Evolutionary conservation across 371 early-diverging fungal species (phyloP), one percentile per base, ranked within the genome.

Genomic region (Mucor racemosus): DNA sequence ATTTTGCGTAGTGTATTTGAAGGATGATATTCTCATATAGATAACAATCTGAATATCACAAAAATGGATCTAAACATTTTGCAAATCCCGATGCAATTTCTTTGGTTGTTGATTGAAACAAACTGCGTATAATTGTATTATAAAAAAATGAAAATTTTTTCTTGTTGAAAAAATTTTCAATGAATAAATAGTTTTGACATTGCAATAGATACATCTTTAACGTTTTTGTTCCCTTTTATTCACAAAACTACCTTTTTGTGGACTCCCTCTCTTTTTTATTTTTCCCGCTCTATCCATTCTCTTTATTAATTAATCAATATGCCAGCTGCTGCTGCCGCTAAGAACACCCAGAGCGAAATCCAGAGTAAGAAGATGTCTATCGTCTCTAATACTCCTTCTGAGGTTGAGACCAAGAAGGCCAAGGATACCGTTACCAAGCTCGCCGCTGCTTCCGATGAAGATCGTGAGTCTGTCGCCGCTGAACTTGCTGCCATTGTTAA

Each of bases 401-500:
- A 73, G 53, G 73, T 66, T 58, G 77, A 80, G 71, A 63, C 72
- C 66, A 74, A 69, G 68, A 77, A 76, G 69, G 80, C 71, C 36
- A 74, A 75, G 65, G 80, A 80, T 58, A 73, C 77, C 59, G 62
- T 75, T 50, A 65, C 65, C 59, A 70, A 81, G 72, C 82, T 86
- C 63, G 78, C 82, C 62, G 82, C 81, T 58, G 84, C 86, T 59
- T 76, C 85, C 62, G 84, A 84, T 66, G 84, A 77, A 71, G 86
- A 85, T 67, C 86, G 86, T 60, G 84, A 81, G 58, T 66, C 74
- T 66, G 75, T 76, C 67, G 86, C 87, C 55, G 81, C 80, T 58
- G 84, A 79, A 65, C 79, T 85, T 74, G 80, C 86, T 58, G 74
- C 76, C 42, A 74, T 73, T 64, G 71, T 85, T 39, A 76, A 77